phyloP scores from a whole-genome alignment of 169 alveolate species.

The Prorocentrum cordatum region DNA sequence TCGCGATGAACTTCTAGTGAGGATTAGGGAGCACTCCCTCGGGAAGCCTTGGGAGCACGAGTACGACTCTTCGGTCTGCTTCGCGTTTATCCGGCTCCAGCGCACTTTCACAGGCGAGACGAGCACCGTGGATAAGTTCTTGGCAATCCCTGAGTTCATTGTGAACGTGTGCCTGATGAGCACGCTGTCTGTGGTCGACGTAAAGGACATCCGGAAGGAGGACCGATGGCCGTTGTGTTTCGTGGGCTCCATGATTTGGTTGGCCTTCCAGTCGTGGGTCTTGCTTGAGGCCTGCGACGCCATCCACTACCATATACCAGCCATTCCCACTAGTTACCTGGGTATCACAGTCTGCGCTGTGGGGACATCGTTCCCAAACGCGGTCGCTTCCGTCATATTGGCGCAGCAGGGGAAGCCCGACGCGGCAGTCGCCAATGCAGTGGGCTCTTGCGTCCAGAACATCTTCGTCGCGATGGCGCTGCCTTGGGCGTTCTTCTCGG shows the following conservation, averaged over 20 bases:
- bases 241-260: background rate
- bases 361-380: conserved; percentile 60
- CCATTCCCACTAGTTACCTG: conserved; percentile 28
- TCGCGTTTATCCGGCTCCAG: too few relatives aligned
- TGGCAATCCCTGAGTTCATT: conserved; percentile 38
- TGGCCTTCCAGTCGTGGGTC: conserved; percentile 37
- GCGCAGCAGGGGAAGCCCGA: conserved; percentile 65
- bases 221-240: conserved; percentile 31
- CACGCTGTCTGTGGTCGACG: conserved; percentile 18
- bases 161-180: too few relatives aligned
- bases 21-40: conserved; percentile 5
- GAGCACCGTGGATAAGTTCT: background rate
- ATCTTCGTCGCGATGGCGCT: conserved; percentile 55
- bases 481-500: too few relatives aligned
- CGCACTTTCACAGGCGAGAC: too few relatives aligned
- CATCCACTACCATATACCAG: conserved; percentile 46
- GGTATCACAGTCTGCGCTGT: conserved; percentile 65
- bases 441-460: conserved; percentile 65
- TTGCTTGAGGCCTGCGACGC: conserved; percentile 18
- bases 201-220: conserved; percentile 38
- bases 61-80: conserved; percentile 24
- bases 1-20: background rate
- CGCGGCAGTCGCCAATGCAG: conserved; percentile 58
- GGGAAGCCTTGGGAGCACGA: too few relatives aligned
- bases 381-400: conserved; percentile 51